Evolutionary conservation across 148 eudicot species (phyloP), one percentile per base, ranked within the genome.

Genomic region (Talinum fruticosum): DNA sequence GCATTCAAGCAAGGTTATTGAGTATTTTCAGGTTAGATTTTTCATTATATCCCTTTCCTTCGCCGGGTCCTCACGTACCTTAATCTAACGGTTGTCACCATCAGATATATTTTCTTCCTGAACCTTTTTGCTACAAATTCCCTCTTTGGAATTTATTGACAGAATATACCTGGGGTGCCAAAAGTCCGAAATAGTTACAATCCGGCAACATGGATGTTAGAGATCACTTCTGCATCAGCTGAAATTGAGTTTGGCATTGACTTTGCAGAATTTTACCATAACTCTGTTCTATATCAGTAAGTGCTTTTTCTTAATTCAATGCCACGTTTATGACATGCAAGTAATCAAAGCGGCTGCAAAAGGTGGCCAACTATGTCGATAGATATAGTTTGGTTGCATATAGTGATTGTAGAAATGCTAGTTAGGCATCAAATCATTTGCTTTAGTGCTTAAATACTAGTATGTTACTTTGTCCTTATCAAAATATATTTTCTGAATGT

Each of bases 161-260:
- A 94, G 98, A 77, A 76, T 26, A 85, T 90, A 37, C 73, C 90
- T 2, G 96, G 93, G 34, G 94, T 94, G 59, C 88, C 88, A 44
- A 89, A 83, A 83, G 89, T 90, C 38, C 85, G 34, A 88, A 76
- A 85, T 79, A 88, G 89, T 34, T 88, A 86, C 83, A 94, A 94
- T 80, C 98, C 97, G 66, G 93, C 98, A 29, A 90, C 98, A 64
- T 94, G 98, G 98, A 89, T 88, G 88, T 76, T 92, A 73, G 97
- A 94, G 75, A 89, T 94, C 83, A 90, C 92, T 79, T 92, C 96
- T 38, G 66, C 87, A 69, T 90, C 95, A 35, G 51, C 90, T 79
- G 98, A 94, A 89, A 79, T 82, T 61, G 86, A 86, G 67, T 82
- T 90, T 75, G 89, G 88, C 23, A 66, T 87, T 74, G 96, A 92